Percentiles rank a stretch among this genome's conserved stretches.
These are phyloP conservation scores for Apiotrichum veenhuisii DNA, from an alignment of 1,284 basidiomycete species.

Conservation along the genomic window DNA sequence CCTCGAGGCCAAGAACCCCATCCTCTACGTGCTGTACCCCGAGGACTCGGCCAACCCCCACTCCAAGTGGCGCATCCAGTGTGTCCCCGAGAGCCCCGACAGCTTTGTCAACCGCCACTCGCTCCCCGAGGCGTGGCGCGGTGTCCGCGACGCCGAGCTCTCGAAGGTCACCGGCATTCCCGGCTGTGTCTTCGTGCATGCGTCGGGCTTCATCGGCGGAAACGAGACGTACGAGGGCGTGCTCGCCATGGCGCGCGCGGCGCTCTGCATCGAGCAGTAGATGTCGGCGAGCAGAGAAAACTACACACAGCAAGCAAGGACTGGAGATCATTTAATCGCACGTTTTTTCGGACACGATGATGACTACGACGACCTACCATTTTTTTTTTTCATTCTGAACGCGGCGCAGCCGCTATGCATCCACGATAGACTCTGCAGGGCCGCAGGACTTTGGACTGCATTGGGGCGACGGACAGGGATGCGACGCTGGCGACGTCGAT, in stretches of 20 bases:
- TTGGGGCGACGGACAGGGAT: no score
- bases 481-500: no score
- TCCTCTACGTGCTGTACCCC: conserved; percentile 84
- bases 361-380: no score
- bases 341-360: no score
- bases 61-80: conserved; percentile 88
- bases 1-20: conserved; percentile 25
- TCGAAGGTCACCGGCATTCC: conserved; percentile 71
- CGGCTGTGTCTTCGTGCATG: conserved; percentile 84
- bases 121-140: conserved; percentile 89
- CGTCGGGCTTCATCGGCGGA: conserved; percentile 95
- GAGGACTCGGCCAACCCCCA: conserved; percentile 60
- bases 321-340: no score
- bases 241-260: conserved; percentile 64
- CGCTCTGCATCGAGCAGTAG: conserved; percentile 11
- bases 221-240: conserved; percentile 87
- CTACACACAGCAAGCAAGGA: no score
- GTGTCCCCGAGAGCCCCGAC: conserved; percentile 75
- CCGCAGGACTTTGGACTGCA: no score
- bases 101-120: conserved; percentile 89
- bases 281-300: no score
- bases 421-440: no score
- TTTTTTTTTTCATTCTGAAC: no score
- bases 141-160: conserved; percentile 78
- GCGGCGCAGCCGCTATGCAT: no score